These are phyloP conservation scores for Chaetomium sp. DNA, from an alignment of 2,329 filamentous ascomycete genomes.

Conservation along the genomic window DNA sequence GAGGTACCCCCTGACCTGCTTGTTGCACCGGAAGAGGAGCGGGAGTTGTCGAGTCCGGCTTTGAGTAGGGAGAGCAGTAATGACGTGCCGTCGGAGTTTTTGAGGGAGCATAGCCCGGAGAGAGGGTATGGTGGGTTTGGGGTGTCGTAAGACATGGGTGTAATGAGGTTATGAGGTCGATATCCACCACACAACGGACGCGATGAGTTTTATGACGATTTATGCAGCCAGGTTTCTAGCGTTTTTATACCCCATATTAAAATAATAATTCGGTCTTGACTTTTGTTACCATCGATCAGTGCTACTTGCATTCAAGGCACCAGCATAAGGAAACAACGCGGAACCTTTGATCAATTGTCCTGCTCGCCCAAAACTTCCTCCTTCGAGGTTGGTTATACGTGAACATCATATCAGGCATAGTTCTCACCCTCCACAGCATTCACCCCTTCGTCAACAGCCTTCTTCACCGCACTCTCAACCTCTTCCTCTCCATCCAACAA, in stretches of 20 bases:
- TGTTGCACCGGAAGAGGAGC: conserved; percentile 34
- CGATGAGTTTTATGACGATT: not conserved
- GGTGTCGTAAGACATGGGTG: not conserved
- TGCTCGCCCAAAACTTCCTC: too few relatives aligned
- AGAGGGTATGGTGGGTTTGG: not conserved
- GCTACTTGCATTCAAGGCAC: too few relatives aligned
- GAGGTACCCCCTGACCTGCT: conserved; percentile 49
- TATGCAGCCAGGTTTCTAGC: not conserved
- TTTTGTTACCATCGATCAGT: too few relatives aligned
- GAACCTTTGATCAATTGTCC: too few relatives aligned
- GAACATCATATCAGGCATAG: too few relatives aligned
- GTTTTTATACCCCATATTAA: too few relatives aligned
- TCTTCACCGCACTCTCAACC: conserved; percentile 40
- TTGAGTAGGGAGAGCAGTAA: conserved; percentile 30
- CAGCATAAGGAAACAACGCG: too few relatives aligned
- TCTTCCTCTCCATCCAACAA: conserved; percentile 48
- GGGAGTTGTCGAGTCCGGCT: conserved; percentile 1
- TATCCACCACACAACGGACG: not conserved
- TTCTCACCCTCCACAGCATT: too few relatives aligned
- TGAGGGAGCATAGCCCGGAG: conserved; percentile 36
- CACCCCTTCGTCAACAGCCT: conserved; percentile 37
- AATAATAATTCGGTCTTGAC: too few relatives aligned
- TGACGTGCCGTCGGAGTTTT: conserved; percentile 45
- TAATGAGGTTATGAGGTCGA: not conserved
- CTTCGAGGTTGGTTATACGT: too few relatives aligned